These are phyloP conservation scores for Perilla frutescens DNA, from an alignment of 257 asterid genomes.

Conservation along the genomic window DNA sequence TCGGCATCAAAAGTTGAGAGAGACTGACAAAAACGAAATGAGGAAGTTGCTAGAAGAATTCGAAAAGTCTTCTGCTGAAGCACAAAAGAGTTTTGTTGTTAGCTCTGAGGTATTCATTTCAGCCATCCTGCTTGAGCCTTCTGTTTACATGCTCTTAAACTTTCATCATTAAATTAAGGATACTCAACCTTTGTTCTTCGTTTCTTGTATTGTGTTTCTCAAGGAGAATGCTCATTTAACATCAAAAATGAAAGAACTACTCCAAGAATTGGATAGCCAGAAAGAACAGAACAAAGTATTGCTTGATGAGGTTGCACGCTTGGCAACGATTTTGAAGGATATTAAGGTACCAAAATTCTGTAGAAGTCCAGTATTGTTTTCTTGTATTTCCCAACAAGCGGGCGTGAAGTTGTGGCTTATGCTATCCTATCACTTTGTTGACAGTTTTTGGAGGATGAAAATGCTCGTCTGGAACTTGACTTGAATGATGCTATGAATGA, in stretches of 20 bases:
- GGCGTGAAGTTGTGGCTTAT: conserved; percentile 8
- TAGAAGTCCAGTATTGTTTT: background rate
- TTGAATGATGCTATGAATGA: conserved; percentile 57
- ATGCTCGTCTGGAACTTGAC: conserved; percentile 49
- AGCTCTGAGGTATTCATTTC: conserved; percentile 73
- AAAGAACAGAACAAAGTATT: conserved; percentile 49
- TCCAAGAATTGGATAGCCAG: conserved; percentile 49
- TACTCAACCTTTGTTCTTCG: background rate
- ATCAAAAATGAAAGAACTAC: conserved; percentile 46
- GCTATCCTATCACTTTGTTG: conserved; percentile 25
- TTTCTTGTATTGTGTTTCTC: conserved; percentile 22
- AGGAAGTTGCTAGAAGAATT: conserved; percentile 58
- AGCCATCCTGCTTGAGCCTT: conserved; percentile 2
- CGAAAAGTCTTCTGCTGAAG: conserved; percentile 62
- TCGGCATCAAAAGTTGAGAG: conserved; percentile 70
- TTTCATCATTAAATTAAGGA: background rate
- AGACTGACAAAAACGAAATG: conserved; percentile 58
- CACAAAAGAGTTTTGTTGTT: conserved; percentile 60
- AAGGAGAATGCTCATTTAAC: conserved; percentile 53
- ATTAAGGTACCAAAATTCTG: conserved; percentile 45
- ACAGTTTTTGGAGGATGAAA: conserved; percentile 76
- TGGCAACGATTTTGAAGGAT: conserved; percentile 45
- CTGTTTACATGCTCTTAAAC: background rate
- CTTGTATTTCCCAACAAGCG: conserved; percentile 15
- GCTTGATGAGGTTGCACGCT: conserved; percentile 51